Percentiles rank a stretch among this genome's conserved stretches.
Conservation (phyloP, 257 asterid genomes). For the Buddleja alternifolia region DNA sequence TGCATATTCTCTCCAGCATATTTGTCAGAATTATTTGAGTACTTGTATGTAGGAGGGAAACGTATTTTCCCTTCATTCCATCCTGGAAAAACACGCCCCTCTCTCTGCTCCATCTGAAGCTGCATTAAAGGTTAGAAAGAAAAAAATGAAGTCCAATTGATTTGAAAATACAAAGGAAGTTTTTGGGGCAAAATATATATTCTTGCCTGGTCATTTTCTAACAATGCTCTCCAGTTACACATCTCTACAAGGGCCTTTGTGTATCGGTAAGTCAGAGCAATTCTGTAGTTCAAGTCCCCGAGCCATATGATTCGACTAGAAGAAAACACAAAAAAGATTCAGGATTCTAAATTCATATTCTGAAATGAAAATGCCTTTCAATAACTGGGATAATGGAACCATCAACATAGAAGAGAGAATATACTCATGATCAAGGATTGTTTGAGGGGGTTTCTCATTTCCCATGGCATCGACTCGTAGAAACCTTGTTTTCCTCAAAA, state of each 20-base stretch:
- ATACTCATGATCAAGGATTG: slow-evolving; percentile 89
- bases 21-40: slow-evolving; percentile 85
- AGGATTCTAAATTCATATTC: not conserved
- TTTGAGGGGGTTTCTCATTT: slow-evolving; percentile 75
- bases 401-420: not conserved
- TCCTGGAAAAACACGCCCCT: slow-evolving; percentile 79
- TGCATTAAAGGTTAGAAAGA: slow-evolving; percentile 33
- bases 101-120: slow-evolving; percentile 78
- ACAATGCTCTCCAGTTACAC: slow-evolving; percentile 87
- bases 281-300: slow-evolving; percentile 90
- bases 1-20: slow-evolving; percentile 79
- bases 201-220: slow-evolving; percentile 87
- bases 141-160: not conserved
- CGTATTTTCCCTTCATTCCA: slow-evolving; percentile 88
- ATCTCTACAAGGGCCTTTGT: slow-evolving; percentile 95
- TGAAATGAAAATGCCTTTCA: not conserved
- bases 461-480: slow-evolving; percentile 61
- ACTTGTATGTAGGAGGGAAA: slow-evolving; percentile 93
- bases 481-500: slow-evolving; percentile 86
- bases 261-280: slow-evolving; percentile 77
- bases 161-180: slow-evolving; percentile 6
- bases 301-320: slow-evolving; percentile 92
- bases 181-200: not conserved
- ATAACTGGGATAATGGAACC: not conserved
- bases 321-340: slow-evolving; percentile 18